These are phyloP conservation scores for Colletotrichum sp. DNA, from an alignment of 2,329 filamentous ascomycete species.

Conservation along the genomic window DNA sequence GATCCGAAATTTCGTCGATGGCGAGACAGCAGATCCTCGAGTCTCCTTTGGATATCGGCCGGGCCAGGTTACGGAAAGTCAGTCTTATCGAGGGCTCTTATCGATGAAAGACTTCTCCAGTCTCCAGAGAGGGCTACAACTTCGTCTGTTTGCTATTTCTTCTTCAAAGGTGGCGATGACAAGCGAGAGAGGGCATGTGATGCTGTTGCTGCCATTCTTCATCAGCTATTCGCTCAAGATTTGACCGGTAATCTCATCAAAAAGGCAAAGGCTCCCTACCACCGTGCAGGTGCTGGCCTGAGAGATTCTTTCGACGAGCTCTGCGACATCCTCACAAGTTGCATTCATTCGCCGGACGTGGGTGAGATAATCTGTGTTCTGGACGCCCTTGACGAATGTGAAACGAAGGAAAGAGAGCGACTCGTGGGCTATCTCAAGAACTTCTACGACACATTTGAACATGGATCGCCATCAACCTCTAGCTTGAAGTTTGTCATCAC, in stretches of 20 bases:
- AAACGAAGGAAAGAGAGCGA: neutral
- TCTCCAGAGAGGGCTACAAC: neutral
- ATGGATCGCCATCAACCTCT: too few relatives aligned
- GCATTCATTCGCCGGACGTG: rapidly evolving
- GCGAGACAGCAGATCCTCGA: neutral
- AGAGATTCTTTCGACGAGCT: neutral
- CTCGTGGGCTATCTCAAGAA: too few relatives aligned
- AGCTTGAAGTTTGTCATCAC: too few relatives aligned
- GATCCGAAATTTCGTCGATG: neutral
- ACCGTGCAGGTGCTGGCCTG: neutral
- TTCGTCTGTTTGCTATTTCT: neutral
- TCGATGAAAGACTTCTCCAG: neutral
- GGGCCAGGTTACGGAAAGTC: neutral
- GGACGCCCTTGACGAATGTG: neutral
- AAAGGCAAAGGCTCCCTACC: neutral
- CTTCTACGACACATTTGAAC: too few relatives aligned
- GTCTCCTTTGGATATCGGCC: neutral
- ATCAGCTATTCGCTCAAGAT: neutral
- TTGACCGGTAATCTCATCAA: neutral
- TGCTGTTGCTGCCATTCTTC: neutral
- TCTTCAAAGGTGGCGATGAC: neutral
- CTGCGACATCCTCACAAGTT: neutral
- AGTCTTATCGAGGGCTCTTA: neutral
- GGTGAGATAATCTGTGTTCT: neutral
- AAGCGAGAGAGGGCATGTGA: neutral